A percentile compares a stretch with the other conserved stretches of the same genome.
Conservation (phyloP, 192 early-diverging fungal species). For the Cladochytrium replicatum region DNA sequence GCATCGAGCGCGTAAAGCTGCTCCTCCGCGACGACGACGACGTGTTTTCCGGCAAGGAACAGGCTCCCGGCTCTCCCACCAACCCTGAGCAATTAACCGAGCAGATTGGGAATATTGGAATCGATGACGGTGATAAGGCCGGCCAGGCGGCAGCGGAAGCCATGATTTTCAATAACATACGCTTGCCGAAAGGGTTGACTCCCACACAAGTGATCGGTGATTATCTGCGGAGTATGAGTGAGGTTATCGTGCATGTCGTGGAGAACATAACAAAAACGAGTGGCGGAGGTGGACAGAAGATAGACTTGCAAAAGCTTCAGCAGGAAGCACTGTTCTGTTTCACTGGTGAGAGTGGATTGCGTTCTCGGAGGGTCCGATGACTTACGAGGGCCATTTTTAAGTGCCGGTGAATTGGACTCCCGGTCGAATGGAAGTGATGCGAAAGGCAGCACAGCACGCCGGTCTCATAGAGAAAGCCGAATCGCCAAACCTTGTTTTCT, state of each 20-base stretch:
- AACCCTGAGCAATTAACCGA: too few relatives aligned
- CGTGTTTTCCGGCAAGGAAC: too few relatives aligned
- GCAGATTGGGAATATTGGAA: too few relatives aligned
- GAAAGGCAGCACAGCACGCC: background rate
- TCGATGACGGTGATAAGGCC: too few relatives aligned
- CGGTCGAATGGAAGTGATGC: background rate
- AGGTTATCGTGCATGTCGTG: background rate
- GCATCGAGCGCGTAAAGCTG: background rate
- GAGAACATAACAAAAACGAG: background rate
- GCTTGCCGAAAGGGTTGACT: background rate
- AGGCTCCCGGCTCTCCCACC: too few relatives aligned
- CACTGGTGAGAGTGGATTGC: background rate
- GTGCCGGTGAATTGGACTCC: background rate
- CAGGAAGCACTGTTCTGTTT: background rate
- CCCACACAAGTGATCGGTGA: background rate
- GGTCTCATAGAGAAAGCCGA: background rate
- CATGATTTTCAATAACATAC: too few relatives aligned
- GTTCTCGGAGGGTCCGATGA: background rate
- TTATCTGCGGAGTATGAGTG: background rate
- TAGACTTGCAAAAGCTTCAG: background rate
- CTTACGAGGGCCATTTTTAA: background rate
- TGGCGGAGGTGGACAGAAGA: background rate
- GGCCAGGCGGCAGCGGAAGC: too few relatives aligned
- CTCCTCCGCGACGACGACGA: background rate
- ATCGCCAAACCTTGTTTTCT: background rate